Percentiles rank a stretch among this genome's conserved stretches.
phyloP scores from a whole-genome alignment of 1,284 basidiomycete genomes.

The Puccinia hordei region DNA sequence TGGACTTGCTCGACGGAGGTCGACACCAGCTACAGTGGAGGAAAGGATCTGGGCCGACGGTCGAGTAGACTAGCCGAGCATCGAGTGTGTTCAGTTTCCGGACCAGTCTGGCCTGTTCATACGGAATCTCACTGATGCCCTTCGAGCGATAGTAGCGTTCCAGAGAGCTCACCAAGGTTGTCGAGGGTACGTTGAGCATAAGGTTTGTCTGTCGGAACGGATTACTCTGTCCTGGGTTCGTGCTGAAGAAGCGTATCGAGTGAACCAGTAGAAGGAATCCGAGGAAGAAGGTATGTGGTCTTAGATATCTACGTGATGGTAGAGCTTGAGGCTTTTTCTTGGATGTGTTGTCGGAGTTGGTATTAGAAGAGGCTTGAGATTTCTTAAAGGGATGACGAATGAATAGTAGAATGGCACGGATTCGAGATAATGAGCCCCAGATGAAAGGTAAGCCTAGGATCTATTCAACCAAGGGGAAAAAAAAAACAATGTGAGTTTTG shows the following conservation, averaged over 20 bases:
- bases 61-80: constrained; percentile 23
- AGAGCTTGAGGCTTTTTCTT: background rate
- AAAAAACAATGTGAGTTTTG: background rate
- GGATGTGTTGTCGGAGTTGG: background rate
- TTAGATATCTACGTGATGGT: background rate
- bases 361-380: background rate
- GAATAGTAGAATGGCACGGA: constrained; percentile 3
- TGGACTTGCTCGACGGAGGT: constrained; percentile 26
- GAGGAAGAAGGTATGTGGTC: background rate
- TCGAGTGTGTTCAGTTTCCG: constrained; percentile 42
- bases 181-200: constrained; percentile 8
- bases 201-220: constrained; percentile 25
- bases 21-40: constrained; percentile 39
- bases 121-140: constrained; percentile 1
- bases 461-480: constrained; percentile 6
- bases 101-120: constrained; percentile 22
- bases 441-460: constrained; percentile 43
- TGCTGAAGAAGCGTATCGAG: background rate
- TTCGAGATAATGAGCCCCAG: constrained; percentile 20
- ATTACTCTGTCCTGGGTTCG: background rate
- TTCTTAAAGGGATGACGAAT: constrained; percentile 17
- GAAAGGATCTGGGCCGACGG: constrained; percentile 29
- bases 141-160: constrained; percentile 1
- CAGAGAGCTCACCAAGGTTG: constrained; percentile 7
- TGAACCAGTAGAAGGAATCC: background rate